These are phyloP conservation scores for Rhodotorula sp. DNA, from an alignment of 1,284 basidiomycete genomes.

Conservation along the genomic window DNA sequence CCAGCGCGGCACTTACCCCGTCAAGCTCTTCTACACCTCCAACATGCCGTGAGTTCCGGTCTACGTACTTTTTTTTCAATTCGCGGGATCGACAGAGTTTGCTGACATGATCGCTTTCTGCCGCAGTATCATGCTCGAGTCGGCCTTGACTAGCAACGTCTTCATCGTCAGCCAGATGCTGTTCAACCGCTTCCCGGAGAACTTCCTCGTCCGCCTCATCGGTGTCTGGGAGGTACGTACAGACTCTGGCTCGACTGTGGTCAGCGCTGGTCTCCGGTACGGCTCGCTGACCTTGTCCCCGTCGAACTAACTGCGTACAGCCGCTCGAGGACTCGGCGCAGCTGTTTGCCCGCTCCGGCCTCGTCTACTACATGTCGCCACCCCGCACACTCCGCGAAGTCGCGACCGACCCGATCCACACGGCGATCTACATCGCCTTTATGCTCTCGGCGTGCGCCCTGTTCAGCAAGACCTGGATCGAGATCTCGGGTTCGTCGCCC, in stretches of 20 bases:
- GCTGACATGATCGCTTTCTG: too few species aligned
- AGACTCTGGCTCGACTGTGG: too few species aligned
- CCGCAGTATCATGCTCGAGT: constrained; percentile 95
- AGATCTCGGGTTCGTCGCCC: constrained; percentile 92
- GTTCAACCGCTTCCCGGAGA: constrained; percentile 81
- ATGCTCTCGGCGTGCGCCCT: constrained; percentile 92
- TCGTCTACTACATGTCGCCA: constrained; percentile 91
- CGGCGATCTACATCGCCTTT: constrained; percentile 84
- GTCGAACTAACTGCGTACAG: constrained; percentile 50
- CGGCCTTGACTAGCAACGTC: constrained; percentile 87
- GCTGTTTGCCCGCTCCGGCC: constrained; percentile 81
- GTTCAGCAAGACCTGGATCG: constrained; percentile 99
- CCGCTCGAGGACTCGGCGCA: constrained; percentile 90
- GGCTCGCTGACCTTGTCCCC: background rate
- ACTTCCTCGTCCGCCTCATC: constrained; percentile 83
- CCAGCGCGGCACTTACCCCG: constrained; percentile 88
- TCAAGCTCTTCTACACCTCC: constrained; percentile 95
- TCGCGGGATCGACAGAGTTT: background rate
- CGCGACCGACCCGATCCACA: constrained; percentile 89
- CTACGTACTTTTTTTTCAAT: background rate
- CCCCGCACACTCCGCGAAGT: constrained; percentile 86
- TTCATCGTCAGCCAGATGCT: constrained; percentile 98
- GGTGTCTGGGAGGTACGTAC: constrained; percentile 89
- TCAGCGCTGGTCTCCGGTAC: background rate
- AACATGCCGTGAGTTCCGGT: constrained; percentile 36